These are phyloP conservation scores for Vitis rotundifolia DNA, from an alignment of 164 flowering plant species.

Conservation along the genomic window DNA sequence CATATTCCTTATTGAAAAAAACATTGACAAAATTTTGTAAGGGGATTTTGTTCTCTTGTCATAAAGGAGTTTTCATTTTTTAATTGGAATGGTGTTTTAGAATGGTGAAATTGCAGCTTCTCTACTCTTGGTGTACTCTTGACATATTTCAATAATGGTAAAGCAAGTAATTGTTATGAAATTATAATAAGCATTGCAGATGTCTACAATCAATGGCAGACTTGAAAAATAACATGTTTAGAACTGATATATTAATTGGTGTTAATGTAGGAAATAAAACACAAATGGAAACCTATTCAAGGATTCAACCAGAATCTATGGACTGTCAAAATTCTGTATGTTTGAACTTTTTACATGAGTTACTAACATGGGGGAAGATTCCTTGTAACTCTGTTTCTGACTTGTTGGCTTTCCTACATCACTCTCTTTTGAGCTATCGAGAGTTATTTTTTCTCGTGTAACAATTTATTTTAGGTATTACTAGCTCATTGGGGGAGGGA, in stretches of 20 bases:
- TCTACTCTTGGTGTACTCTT: background rate
- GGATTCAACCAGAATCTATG: background rate
- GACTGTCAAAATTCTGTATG: background rate
- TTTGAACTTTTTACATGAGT: background rate
- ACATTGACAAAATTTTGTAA: no score
- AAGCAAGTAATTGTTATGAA: background rate
- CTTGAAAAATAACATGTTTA: background rate
- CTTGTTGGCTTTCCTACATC: background rate
- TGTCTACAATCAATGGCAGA: background rate
- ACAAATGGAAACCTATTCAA: background rate
- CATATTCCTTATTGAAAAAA: no score
- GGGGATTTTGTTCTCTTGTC: no score
- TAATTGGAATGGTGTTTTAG: no score
- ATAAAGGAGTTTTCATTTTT: no score
- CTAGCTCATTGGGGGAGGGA: constrained; percentile 42
- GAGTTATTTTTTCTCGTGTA: background rate
- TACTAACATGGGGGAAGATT: background rate
- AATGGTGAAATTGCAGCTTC: background rate
- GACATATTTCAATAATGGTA: background rate
- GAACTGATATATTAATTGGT: background rate
- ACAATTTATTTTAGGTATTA: constrained; percentile 19
- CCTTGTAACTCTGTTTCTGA: background rate
- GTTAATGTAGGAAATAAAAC: background rate
- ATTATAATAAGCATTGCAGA: background rate
- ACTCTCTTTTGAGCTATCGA: background rate